Evolutionary conservation across 2,329 filamentous ascomycete species (phyloP), one percentile per base, ranked within the genome.

Genomic region (Colletotrichum cordylinicola): DNA sequence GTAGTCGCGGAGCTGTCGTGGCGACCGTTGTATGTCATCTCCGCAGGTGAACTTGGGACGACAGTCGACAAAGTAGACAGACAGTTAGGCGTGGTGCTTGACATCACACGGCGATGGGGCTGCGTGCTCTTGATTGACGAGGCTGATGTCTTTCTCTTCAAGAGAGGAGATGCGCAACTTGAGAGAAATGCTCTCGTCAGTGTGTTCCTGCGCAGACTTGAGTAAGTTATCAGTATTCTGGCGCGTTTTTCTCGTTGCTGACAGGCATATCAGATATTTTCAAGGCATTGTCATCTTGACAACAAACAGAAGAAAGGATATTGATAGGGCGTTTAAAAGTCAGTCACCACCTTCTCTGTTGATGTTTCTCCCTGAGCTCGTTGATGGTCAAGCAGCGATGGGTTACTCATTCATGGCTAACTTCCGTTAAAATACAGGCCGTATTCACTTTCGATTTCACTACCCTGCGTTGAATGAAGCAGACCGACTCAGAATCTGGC

Each of bases 41-140:
- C 78, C 52, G 9, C 72, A 56, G 18, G 77, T 52, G 78, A 78
- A 9, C 35, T 71, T n/a, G 68, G 68, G 6, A 33, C 31, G 3
- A 21, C 12, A 3, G 24, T 37, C 6, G 18, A 71, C 9, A 62
- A 29, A 8, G 60, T 71, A 0, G 58, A 71, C n/a, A 10, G 16
- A 3, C 9, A 27, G 5, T 35, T 72, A 13, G 31, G 18, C 3
- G 8, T 16, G 31, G 31, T 58, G 18, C 43, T 66, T 6, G 43
- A 72, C 3, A 55, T 55, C 8, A 21, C 60, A 18, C 31, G 29
- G 9, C 27, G 39, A 10, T 98, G 95, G 95, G 94, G 94, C 24
- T 95, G 95, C 0, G 94, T 98, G 9, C 87, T 98, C 0, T 90
- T 98, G 2, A 90, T 98, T 1, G 95, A 98, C 79, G 95, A 98